A percentile compares a stretch with the other conserved stretches of the same genome.
Conservation (phyloP, 208 protist genomes). For the Trypanosoma scelopori region DNA sequence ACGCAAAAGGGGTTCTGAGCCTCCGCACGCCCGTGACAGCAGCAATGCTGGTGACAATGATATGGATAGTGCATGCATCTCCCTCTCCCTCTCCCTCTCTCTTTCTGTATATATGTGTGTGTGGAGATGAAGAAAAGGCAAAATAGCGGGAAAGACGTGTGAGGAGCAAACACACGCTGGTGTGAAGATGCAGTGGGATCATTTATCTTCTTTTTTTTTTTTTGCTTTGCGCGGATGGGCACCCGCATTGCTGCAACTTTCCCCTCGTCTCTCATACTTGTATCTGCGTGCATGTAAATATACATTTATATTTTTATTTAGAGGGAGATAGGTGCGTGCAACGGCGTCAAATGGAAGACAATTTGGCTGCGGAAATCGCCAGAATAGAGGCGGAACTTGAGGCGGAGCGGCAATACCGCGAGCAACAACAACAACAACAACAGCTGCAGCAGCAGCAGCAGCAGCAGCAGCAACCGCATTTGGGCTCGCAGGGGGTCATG, state of each 20-base stretch:
- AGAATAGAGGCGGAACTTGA: constrained; percentile 77
- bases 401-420: constrained; percentile 54
- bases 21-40: no score
- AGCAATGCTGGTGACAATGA: no score
- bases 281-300: constrained; percentile 7
- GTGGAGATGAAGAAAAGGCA: background rate
- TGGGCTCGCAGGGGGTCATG: constrained; percentile 12
- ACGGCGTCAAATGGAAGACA: constrained; percentile 46
- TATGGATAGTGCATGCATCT: no score
- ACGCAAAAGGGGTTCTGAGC: constrained; percentile 80
- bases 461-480: constrained; percentile 26
- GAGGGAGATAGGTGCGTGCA: background rate
- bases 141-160: background rate
- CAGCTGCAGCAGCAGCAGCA: constrained; percentile 51
- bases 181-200: no score
- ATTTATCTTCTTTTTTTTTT: constrained; percentile 22
- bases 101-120: background rate
- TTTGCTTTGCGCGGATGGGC: background rate
- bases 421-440: constrained; percentile 33
- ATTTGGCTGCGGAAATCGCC: constrained; percentile 76
- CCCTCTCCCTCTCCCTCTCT: background rate
- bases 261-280: background rate
- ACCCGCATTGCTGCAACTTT: background rate
- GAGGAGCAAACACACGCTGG: background rate
- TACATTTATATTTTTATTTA: background rate